Conservation (phyloP, 2,329 filamentous ascomycete genomes). For the Cercospora zeae-maydis region DNA sequence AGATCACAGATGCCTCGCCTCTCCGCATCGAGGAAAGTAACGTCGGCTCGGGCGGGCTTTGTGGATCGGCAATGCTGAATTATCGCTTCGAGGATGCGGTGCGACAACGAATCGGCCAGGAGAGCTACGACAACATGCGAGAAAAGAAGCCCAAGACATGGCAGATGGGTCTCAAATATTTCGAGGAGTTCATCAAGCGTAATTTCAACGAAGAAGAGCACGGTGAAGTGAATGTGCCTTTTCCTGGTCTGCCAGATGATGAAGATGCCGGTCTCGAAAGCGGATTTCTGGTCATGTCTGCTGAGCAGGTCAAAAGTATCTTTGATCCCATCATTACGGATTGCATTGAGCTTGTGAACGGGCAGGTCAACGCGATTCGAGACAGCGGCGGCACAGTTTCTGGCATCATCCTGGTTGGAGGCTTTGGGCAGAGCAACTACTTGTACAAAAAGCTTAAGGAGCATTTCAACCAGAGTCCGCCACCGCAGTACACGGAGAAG, state of each 20-base stretch:
- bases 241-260: constrained; percentile 72
- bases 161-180: constrained; percentile 65
- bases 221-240: constrained; percentile 69
- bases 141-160: constrained; percentile 73
- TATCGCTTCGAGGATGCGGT: constrained; percentile 79
- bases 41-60: constrained; percentile 72
- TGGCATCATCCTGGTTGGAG: constrained; percentile 77
- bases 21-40: constrained; percentile 73
- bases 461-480: constrained; percentile 57
- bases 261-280: constrained; percentile 71
- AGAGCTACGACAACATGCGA: constrained; percentile 68
- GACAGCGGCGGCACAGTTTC: constrained; percentile 42
- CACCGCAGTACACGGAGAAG: constrained; percentile 61
- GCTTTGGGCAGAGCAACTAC: constrained; percentile 71
- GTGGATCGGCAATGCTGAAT: constrained; percentile 75
- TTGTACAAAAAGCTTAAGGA: constrained; percentile 67
- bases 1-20: constrained; percentile 69
- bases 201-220: constrained; percentile 71
- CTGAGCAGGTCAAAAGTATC: constrained; percentile 64
- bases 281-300: constrained; percentile 70
- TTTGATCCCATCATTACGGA: constrained; percentile 66
- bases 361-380: constrained; percentile 44
- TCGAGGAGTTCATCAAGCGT: constrained; percentile 80
- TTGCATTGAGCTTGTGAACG: constrained; percentile 53
- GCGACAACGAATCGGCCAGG: constrained; percentile 61